These are phyloP conservation scores for Sphenostylis stenocarpa DNA, from an alignment of 306 rosid species.

Conservation along the genomic window DNA sequence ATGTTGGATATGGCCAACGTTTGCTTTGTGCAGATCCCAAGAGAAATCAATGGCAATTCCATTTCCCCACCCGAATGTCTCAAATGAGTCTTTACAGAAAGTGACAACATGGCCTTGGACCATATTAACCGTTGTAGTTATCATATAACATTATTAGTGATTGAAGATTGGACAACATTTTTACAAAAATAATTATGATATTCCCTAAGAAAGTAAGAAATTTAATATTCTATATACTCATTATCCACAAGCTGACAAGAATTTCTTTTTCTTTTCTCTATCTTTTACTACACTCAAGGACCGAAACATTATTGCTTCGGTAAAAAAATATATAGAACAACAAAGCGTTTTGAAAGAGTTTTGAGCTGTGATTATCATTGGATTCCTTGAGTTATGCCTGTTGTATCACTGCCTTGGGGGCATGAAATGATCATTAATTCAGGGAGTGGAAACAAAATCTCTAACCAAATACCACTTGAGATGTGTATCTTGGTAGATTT, in stretches of 20 bases:
- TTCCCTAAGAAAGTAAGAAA: constrained; percentile 33
- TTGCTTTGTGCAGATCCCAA: constrained; percentile 32
- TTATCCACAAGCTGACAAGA: constrained; percentile 36
- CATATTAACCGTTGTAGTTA: constrained; percentile 30
- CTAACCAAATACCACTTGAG: neutral
- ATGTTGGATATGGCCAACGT: constrained; percentile 42
- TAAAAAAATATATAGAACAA: neutral
- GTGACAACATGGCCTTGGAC: constrained; percentile 46
- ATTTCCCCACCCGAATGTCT: constrained; percentile 40
- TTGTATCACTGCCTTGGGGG: constrained; percentile 25
- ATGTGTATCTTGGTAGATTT: constrained; percentile 23
- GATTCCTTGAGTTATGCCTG: constrained; percentile 46
- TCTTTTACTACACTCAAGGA: constrained; percentile 26
- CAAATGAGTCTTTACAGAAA: constrained; percentile 35
- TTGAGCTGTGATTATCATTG: constrained; percentile 41
- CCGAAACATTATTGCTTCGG: constrained; percentile 30
- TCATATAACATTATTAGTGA: constrained; percentile 34
- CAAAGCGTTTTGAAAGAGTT: neutral
- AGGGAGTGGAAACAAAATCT: constrained; percentile 19
- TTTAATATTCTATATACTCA: constrained; percentile 31
- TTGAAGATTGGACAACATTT: constrained; percentile 35
- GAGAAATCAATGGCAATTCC: constrained; percentile 34
- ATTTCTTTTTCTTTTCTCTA: constrained; percentile 14
- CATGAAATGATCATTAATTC: constrained; percentile 12
- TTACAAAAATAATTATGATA: constrained; percentile 38